Conservation (phyloP, 2,329 filamentous ascomycete genomes). For the Colletotrichum aenigma region DNA sequence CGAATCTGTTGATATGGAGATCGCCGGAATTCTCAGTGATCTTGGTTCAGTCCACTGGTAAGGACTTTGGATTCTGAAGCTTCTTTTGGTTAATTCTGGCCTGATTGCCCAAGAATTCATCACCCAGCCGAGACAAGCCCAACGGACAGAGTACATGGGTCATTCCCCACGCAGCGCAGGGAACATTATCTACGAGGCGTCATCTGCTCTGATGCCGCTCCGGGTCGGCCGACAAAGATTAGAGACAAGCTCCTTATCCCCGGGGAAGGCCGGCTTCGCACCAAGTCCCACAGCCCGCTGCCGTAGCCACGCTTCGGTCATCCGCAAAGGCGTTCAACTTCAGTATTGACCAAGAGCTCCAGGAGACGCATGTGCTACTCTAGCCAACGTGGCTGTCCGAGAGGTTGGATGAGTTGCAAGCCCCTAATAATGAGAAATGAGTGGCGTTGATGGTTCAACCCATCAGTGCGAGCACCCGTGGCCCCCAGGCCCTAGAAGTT, state of each 20-base stretch:
- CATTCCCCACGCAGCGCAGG: neutral
- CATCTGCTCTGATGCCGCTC: neutral
- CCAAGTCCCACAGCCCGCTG: neutral
- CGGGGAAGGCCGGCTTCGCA: neutral
- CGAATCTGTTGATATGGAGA: neutral
- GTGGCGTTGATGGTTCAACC: neutral
- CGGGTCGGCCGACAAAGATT: neutral
- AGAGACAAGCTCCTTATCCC: neutral
- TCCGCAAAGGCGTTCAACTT: neutral
- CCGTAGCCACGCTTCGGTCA: neutral
- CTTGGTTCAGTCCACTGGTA: neutral
- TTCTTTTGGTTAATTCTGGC: neutral
- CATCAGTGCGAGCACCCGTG: neutral
- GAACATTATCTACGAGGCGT: neutral
- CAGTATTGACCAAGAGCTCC: neutral
- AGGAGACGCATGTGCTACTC: neutral
- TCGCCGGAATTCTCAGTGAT: neutral
- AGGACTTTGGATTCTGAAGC: neutral
- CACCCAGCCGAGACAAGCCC: neutral
- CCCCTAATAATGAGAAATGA: neutral
- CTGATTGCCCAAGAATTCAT: neutral
- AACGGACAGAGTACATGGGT: neutral
- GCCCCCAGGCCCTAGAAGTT: neutral
- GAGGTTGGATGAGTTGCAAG: neutral
- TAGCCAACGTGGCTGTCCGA: neutral